phyloP scores from a whole-genome alignment of 306 rosid genomes.

The Dryas octopetala region DNA sequence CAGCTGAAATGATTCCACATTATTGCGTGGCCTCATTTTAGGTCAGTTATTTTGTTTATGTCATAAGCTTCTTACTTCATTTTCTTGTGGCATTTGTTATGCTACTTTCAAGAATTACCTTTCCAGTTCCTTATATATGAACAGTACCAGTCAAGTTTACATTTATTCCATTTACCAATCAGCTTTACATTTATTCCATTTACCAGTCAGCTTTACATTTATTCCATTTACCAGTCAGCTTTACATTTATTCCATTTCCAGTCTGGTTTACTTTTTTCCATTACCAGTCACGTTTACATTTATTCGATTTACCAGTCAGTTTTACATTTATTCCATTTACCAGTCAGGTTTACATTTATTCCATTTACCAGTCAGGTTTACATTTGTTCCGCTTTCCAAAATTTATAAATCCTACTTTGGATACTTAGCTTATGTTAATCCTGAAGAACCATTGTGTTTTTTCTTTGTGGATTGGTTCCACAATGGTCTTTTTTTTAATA shows the following conservation, averaged over 20 bases:
- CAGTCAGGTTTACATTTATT: slow-evolving; percentile 14
- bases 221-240: slow-evolving; percentile 17
- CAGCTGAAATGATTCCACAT: slow-evolving; percentile 77
- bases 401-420: slow-evolving; percentile 13
- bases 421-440: slow-evolving; percentile 16
- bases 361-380: slow-evolving; percentile 11
- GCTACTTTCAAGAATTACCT: slow-evolving; percentile 49
- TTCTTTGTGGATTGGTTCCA: slow-evolving; percentile 22
- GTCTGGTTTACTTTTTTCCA: slow-evolving; percentile 27
- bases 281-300: slow-evolving; percentile 25
- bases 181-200: slow-evolving; percentile 23
- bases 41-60: slow-evolving; percentile 70
- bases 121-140: slow-evolving; percentile 41
- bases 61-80: slow-evolving; percentile 42
- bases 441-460: slow-evolving; percentile 17
- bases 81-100: slow-evolving; percentile 49
- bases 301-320: slow-evolving; percentile 16
- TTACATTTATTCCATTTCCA: slow-evolving; percentile 23
- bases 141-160: slow-evolving; percentile 27
- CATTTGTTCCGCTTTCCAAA: neutral
- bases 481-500: slow-evolving; percentile 3
- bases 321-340: slow-evolving; percentile 24
- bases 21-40: slow-evolving; percentile 73
- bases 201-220: slow-evolving; percentile 10
- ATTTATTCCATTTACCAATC: slow-evolving; percentile 23